Evolutionary conservation across 257 asterid genomes (phyloP), one percentile per base, ranked within the genome.

Genomic region (Capsicum chinense): DNA sequence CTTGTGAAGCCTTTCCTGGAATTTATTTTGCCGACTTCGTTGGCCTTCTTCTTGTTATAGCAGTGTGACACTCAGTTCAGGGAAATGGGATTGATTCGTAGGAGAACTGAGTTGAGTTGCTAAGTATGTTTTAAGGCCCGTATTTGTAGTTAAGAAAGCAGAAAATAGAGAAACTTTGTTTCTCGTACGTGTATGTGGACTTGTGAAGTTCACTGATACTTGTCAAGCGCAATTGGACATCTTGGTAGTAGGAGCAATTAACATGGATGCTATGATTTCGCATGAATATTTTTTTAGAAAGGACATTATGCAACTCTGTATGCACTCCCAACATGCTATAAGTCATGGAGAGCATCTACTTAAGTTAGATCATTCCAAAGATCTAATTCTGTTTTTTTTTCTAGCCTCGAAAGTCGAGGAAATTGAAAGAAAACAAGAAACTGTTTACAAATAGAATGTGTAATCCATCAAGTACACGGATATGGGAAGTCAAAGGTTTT

Each of bases 1-100:
- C 95, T 50, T 94, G 86, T 94, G 90, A 94, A 94, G 1, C 98
- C 97, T 58, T 94, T 90, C 10, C 92, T 89, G 81, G 88, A 70
- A 70, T 35, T 17, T 44, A 17, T 1, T 44, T 44, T 35, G 79
- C 9, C 17, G 33, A 39, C 21, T 70, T 44, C n/a, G 56, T n/a
- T 60, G 68, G 6, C 2, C 37, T 70, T 70, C 56, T 70, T 70
- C 56, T 21, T 7, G 8, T 54, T n/a, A 70, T n/a, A 44, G 15
- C 52, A 17, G 56, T 9, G 35, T 9, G 13, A 70, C 56, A 70
- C 17, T 69, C 56, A 70, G 9, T 69, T 42, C 17, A 7, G 79
- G 56, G 14, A 42, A 70, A 70, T 42, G 79, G 21, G 56, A 70
- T 26, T 1, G 35, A 70, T 70, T 42, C 44, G 79, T 37, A 17